Evolutionary conservation across 192 early-diverging fungal genomes (phyloP).

Genomic region (Backusella macrospora): DNA sequence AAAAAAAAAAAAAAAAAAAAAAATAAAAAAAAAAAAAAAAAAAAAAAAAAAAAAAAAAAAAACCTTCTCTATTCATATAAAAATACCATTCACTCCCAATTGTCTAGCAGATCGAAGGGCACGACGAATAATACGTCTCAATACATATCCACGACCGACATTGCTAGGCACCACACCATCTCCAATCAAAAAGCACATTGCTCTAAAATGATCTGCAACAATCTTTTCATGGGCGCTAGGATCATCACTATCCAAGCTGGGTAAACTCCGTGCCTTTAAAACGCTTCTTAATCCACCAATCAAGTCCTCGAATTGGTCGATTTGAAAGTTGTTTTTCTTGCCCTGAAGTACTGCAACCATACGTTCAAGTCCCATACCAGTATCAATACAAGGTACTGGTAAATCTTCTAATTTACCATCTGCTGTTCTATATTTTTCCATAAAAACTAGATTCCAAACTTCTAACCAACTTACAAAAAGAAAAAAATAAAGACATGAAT

Average conservation of each 20-base stretch:
- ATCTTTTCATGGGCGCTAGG: conserved; percentile 55
- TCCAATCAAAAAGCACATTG: conserved; percentile 59
- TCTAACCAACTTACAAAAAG: conserved; percentile 57
- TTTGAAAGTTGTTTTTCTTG: conserved; percentile 57
- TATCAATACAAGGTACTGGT: conserved; percentile 60
- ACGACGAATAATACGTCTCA: conserved; percentile 61
- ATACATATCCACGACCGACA: conserved; percentile 59
- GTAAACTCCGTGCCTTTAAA: conserved; percentile 39
- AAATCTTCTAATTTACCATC: conserved; percentile 49
- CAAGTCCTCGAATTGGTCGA: conserved; percentile 51
- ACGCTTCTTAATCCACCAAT: conserved; percentile 46
- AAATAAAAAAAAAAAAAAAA: background rate
- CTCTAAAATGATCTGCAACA: conserved; percentile 58
- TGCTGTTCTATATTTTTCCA: conserved; percentile 54
- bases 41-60: background rate
- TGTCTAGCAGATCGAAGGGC: conserved; percentile 59
- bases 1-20: background rate
- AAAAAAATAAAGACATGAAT: too few relatives aligned
- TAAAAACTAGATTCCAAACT: conserved; percentile 68
- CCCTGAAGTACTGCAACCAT: conserved; percentile 55
- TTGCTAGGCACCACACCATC: conserved; percentile 64
- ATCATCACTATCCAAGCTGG: conserved; percentile 21
- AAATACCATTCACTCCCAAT: conserved; percentile 52
- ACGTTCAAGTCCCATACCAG: conserved; percentile 63
- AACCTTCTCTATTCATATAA: background rate